A percentile compares a stretch with the other conserved stretches of the same genome.
Conservation (phyloP, 306 rosid genomes). For the Cucurbita moschata region DNA sequence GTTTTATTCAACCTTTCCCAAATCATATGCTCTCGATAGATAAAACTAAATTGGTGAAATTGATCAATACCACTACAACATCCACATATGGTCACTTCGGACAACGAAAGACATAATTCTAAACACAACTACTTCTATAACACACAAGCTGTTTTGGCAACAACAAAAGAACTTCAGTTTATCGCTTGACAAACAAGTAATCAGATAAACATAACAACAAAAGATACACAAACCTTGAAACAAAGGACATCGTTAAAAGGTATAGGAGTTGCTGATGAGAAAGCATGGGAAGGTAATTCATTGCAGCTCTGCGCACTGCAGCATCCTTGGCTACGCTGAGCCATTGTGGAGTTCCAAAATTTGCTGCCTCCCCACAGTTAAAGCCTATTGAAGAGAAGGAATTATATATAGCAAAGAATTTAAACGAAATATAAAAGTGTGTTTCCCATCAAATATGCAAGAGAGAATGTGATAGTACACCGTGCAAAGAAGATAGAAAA, state of each 20-base stretch:
- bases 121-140: not conserved
- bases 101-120: not conserved
- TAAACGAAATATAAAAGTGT: not conserved
- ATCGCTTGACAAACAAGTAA: not conserved
- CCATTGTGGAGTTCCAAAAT: conserved; percentile 97
- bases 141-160: not conserved
- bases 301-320: conserved; percentile 97
- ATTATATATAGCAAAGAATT: not conserved
- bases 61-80: not conserved
- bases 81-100: not conserved
- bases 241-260: conserved; percentile 89
- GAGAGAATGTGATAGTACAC: conserved; percentile 6
- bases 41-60: not conserved
- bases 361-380: conserved; percentile 99
- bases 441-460: not conserved
- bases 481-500: not conserved
- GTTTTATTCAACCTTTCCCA: not conserved
- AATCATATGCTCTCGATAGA: not conserved
- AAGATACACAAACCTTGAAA: conserved; percentile 52
- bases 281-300: conserved; percentile 98
- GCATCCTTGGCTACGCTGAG: conserved; percentile 92
- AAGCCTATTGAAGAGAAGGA: conserved; percentile 38
- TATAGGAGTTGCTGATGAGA: conserved; percentile 96
- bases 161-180: not conserved
- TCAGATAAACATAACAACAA: not conserved